These are phyloP conservation scores for Microbotryum lychnidis-dioicae DNA, from an alignment of 1,284 basidiomycete species.

Conservation along the genomic window DNA sequence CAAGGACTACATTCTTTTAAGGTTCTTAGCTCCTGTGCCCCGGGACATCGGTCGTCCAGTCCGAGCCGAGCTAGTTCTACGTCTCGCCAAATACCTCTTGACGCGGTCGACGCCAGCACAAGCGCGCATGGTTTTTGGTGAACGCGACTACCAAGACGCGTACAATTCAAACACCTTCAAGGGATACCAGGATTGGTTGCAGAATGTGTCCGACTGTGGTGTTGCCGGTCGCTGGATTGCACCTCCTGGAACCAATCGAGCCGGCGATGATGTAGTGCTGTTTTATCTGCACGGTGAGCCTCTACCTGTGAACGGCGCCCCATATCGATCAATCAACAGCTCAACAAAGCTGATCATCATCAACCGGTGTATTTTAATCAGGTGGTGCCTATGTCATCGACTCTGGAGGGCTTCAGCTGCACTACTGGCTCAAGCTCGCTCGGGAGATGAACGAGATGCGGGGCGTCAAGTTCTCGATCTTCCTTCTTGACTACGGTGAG, in stretches of 20 bases:
- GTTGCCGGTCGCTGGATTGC: slow-evolving; percentile 16
- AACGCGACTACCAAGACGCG: neutral
- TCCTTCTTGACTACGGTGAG: slow-evolving; percentile 17
- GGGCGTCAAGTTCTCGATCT: slow-evolving; percentile 9
- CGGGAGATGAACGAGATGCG: slow-evolving; percentile 1
- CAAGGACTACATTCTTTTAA: slow-evolving; percentile 12
- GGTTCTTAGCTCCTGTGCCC: slow-evolving; percentile 5
- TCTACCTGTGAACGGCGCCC: neutral
- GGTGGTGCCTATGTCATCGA: slow-evolving; percentile 5
- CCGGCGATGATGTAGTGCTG: slow-evolving; percentile 15
- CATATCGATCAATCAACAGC: neutral
- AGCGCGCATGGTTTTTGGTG: neutral
- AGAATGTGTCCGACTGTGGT: slow-evolving; percentile 7
- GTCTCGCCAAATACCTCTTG: neutral
- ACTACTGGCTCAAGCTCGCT: slow-evolving; percentile 3
- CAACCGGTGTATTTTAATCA: neutral
- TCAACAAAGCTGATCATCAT: neutral
- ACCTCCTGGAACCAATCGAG: slow-evolving; percentile 1
- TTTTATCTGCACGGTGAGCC: slow-evolving; percentile 15
- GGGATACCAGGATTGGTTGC: slow-evolving; percentile 7
- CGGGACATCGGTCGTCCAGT: slow-evolving; percentile 6
- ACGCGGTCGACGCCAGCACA: neutral
- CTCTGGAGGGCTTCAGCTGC: slow-evolving; percentile 5
- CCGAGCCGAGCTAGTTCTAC: neutral
- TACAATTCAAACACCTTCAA: neutral